Evolutionary conservation across 2,329 filamentous ascomycete species (phyloP).

Genomic region (Gnomoniopsis sp.): DNA sequence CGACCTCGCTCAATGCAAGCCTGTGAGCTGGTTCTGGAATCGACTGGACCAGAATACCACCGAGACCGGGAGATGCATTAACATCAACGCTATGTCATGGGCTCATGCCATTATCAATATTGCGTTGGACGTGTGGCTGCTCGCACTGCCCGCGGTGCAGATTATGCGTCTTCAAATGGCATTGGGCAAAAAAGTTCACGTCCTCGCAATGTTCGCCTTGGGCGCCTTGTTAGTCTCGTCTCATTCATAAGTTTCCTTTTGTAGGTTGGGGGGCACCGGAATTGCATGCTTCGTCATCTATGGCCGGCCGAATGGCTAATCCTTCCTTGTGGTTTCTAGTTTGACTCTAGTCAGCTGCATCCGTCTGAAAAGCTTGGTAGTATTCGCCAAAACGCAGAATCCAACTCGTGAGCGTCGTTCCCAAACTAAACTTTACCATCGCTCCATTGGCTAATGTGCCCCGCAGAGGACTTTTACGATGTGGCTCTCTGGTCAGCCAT

Average conservation of each 20-base stretch:
- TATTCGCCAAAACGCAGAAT: conserved; percentile 4
- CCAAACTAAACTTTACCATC: no score
- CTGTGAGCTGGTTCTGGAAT: conserved; percentile 8
- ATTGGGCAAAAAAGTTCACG: conserved; percentile 1
- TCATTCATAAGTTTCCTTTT: background rate
- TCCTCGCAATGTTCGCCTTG: conserved; percentile 7
- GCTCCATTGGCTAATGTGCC: background rate
- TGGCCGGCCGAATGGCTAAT: background rate
- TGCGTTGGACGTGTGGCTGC: conserved; percentile 1
- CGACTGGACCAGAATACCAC: background rate
- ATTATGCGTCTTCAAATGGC: conserved; percentile 1
- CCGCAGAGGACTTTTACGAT: conserved; percentile 7
- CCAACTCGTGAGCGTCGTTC: conserved; percentile 3
- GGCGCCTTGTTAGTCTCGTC: conserved; percentile 1
- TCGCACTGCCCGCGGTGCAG: conserved; percentile 2
- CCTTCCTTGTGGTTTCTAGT: background rate
- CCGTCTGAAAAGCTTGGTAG: conserved; percentile 1
- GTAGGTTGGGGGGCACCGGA: no score
- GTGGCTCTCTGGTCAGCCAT: conserved; percentile 7
- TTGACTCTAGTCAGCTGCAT: conserved; percentile 1
- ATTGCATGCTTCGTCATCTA: no score
- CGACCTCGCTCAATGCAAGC: conserved; percentile 4
- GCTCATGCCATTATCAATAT: conserved; percentile 9
- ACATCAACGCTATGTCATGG: conserved; percentile 9
- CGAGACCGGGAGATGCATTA: conserved; percentile 1